A percentile compares a stretch with the other conserved stretches of the same genome.
phyloP scores from a whole-genome alignment of 2,329 filamentous ascomycete genomes.

The Aspergillus ochraceoroseus region DNA sequence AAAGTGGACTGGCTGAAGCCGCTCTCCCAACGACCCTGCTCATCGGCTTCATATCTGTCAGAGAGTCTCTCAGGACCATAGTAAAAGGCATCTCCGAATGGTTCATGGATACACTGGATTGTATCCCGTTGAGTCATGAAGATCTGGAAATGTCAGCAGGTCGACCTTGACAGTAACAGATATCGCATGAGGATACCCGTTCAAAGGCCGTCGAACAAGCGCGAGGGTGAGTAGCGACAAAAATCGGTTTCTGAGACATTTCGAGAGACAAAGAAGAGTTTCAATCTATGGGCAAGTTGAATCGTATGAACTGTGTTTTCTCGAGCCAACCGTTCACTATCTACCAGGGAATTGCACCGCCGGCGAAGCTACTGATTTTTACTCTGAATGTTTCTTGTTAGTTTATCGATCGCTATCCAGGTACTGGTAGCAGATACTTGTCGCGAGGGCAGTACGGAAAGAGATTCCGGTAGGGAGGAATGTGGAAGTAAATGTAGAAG shows the following conservation, averaged over 20 bases:
- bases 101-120: slow-evolving; percentile 83
- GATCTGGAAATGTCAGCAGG: slow-evolving; percentile 53
- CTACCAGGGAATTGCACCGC: slow-evolving; percentile 23
- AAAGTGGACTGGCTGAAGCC: slow-evolving; percentile 46
- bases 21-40: slow-evolving; percentile 42
- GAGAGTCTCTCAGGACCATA: slow-evolving; percentile 86
- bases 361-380: slow-evolving; percentile 19
- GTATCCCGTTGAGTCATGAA: slow-evolving; percentile 90
- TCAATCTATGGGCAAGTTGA: not conserved
- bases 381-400: not conserved
- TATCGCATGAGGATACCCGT: too few species aligned
- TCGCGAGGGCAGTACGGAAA: not conserved
- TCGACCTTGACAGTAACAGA: not conserved
- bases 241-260: slow-evolving; percentile 78
- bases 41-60: slow-evolving; percentile 69
- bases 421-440: not conserved
- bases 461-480: slow-evolving; percentile 1
- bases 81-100: slow-evolving; percentile 95
- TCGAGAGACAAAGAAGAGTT: not conserved
- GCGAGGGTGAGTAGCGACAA: slow-evolving; percentile 87
- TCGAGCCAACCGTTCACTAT: slow-evolving; percentile 15
- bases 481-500: not conserved
- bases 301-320: too few species aligned
- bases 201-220: slow-evolving; percentile 97
- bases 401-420: not conserved